Evolutionary conservation across 1,139 yeast species (phyloP).

Genomic region (Nakaseomyces nivariensis): DNA sequence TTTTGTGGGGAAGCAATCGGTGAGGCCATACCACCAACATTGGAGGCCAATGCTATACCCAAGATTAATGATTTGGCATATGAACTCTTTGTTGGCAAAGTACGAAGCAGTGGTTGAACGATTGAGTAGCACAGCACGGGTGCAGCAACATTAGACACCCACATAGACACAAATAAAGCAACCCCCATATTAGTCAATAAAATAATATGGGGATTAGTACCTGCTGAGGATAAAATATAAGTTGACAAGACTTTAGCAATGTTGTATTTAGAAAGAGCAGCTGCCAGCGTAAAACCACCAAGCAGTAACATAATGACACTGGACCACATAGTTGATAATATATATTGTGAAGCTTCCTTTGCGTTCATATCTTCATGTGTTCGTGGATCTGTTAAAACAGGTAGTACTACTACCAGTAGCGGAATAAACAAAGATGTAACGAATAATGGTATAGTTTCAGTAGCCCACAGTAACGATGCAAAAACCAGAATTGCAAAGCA

Average conservation of each 20-base stretch:
- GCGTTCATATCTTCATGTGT: constrained; percentile 46
- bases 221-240: constrained; percentile 67
- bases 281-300: constrained; percentile 92
- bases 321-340: constrained; percentile 86
- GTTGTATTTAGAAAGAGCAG: constrained; percentile 83
- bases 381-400: constrained; percentile 52
- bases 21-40: constrained; percentile 92
- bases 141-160: constrained; percentile 95
- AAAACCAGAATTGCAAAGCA: constrained; percentile 76
- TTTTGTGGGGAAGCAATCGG: constrained; percentile 96
- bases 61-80: constrained; percentile 77
- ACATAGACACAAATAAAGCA: constrained; percentile 79
- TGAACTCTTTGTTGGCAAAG: constrained; percentile 66
- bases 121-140: constrained; percentile 87
- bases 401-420: constrained; percentile 60
- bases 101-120: constrained; percentile 77
- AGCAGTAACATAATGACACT: constrained; percentile 79
- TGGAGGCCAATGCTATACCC: constrained; percentile 86
- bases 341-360: constrained; percentile 60
- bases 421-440: constrained; percentile 80
- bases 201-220: constrained; percentile 72
- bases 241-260: constrained; percentile 82
- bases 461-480: constrained; percentile 84
- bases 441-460: constrained; percentile 83
- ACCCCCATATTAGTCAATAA: constrained; percentile 75